Evolutionary conservation across 129 eudicot genomes (phyloP).

Genomic region (Flaveria robusta): DNA sequence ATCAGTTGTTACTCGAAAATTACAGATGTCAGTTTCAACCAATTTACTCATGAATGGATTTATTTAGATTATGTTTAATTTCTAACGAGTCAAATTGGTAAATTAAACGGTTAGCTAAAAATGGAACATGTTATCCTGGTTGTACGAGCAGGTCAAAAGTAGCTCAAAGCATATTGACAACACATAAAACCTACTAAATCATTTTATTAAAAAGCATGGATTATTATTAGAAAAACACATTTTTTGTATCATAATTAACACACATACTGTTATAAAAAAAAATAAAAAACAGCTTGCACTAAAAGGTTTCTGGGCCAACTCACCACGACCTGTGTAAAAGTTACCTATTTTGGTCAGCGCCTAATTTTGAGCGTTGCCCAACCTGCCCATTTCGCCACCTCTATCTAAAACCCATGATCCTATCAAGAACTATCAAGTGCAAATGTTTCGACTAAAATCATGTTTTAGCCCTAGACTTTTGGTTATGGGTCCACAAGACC

Average conservation of each 20-base stretch:
- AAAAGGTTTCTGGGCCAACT: not conserved
- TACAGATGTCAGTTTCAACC: not conserved
- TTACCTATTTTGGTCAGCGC: not conserved
- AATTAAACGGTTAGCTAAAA: not conserved
- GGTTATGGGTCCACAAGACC: not conserved
- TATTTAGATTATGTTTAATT: not conserved
- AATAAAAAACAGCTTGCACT: not conserved
- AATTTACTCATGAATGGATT: not conserved
- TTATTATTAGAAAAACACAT: not conserved
- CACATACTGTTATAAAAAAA: not conserved
- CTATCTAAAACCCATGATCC: not conserved
- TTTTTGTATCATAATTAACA: not conserved
- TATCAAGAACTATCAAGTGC: not conserved
- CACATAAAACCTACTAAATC: not conserved
- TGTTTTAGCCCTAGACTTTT: not conserved
- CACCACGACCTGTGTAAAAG: not conserved
- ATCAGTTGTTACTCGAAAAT: not conserved
- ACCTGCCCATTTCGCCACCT: not conserved
- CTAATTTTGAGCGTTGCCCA: not conserved
- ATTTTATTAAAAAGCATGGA: not conserved
- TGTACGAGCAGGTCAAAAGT: not conserved
- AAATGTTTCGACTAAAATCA: slow-evolving; percentile 5
- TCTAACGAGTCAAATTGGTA: not conserved
- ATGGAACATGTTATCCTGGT: not conserved
- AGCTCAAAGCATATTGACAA: not conserved